phyloP scores from a whole-genome alignment of 139 green algal species.

The Tetraselmis striata region DNA sequence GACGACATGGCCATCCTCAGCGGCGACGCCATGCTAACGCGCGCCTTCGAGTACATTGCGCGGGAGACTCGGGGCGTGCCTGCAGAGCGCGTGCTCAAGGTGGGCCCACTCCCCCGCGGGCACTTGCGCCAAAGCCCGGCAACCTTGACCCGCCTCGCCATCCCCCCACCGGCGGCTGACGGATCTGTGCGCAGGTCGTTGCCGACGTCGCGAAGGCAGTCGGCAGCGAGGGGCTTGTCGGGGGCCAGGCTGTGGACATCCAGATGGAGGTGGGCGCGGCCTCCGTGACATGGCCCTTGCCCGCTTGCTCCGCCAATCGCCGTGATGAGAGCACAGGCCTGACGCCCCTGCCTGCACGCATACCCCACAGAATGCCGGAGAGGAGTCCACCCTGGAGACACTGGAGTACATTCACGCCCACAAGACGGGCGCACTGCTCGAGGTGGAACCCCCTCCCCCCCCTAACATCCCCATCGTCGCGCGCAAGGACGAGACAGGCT shows the following conservation, averaged over 20 bases:
- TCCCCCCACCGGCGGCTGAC: no score
- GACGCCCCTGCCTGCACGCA: no score
- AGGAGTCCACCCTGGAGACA: conserved; percentile 56
- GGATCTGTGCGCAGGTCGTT: conserved; percentile 58
- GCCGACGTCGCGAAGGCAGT: conserved; percentile 78
- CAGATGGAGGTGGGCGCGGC: conserved; percentile 75
- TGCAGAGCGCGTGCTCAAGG: conserved; percentile 73
- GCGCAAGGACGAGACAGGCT: no score
- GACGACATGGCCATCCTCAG: conserved; percentile 96
- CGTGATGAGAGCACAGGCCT: no score
- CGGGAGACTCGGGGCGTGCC: conserved; percentile 73
- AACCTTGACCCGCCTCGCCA: no score
- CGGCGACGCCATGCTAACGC: conserved; percentile 90
- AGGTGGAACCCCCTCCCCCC: no score
- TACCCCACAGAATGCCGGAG: neutral
- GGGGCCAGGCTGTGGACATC: conserved; percentile 94
- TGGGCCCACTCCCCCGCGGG: conserved; percentile 21
- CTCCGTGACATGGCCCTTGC: no score
- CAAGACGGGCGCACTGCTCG: conserved; percentile 96
- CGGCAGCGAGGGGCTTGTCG: conserved; percentile 87
- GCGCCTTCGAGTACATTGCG: conserved; percentile 95
- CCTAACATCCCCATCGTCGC: no score
- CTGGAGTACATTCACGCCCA: conserved; percentile 98
- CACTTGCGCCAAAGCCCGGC: no score
- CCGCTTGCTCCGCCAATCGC: no score